A percentile compares a stretch with the other conserved stretches of the same genome.
These are phyloP conservation scores for Blepharisma stoltei DNA, from an alignment of 73 alveolate species.

Conservation along the genomic window DNA sequence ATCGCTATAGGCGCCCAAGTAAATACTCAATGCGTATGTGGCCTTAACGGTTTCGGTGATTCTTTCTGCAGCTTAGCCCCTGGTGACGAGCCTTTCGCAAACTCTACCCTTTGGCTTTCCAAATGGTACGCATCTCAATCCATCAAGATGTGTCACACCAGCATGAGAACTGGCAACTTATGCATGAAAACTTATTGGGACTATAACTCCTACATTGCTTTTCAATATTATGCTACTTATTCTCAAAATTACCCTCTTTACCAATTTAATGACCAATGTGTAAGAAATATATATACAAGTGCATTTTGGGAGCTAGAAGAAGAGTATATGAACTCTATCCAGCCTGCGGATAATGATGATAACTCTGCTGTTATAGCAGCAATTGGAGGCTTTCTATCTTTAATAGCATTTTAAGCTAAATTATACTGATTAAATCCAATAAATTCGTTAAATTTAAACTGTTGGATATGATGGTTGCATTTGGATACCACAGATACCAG, in stretches of 20 bases:
- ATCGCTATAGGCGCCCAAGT: neutral
- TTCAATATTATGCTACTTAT: neutral
- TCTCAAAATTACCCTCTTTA: conserved; percentile 3
- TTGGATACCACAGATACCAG: conserved; percentile 22
- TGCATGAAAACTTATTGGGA: conserved; percentile 2
- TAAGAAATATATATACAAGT: neutral
- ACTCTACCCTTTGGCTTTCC: neutral
- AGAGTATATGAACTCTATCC: neutral
- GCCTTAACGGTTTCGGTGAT: neutral
- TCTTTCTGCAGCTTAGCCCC: conserved; percentile 4
- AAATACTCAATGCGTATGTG: conserved; percentile 3
- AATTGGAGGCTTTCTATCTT: too few relatives aligned
- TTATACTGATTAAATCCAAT: too few relatives aligned
- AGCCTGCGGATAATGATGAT: too few relatives aligned
- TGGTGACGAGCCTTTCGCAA: neutral
- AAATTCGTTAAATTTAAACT: too few relatives aligned
- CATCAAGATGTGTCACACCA: conserved; percentile 3
- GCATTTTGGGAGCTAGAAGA: neutral
- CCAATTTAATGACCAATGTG: neutral
- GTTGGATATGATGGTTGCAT: too few relatives aligned
- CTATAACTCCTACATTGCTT: neutral
- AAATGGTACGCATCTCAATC: neutral
- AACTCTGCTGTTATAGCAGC: too few relatives aligned
- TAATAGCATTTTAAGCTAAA: too few relatives aligned
- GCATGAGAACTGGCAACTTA: neutral